Evolutionary conservation across 2,329 filamentous ascomycete genomes (phyloP).

Genomic region (Monilinia fructicola): DNA sequence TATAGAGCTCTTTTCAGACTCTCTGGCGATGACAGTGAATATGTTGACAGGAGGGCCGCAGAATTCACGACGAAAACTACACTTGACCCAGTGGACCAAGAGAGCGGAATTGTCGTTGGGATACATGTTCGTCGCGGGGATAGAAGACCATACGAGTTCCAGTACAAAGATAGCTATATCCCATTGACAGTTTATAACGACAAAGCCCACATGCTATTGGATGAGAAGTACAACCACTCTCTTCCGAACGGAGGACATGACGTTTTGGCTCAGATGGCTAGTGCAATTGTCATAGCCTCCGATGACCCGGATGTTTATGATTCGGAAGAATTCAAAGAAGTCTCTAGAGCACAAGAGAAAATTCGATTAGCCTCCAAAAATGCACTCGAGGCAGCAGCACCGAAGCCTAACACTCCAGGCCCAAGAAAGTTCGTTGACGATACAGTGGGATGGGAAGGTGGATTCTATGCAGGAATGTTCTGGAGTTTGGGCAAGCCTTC

Average conservation of each 20-base stretch:
- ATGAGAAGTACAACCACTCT: constrained; percentile 47
- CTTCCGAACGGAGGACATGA: constrained; percentile 42
- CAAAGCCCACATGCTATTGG: constrained; percentile 56
- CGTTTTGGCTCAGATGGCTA: constrained; percentile 42
- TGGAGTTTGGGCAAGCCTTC: constrained; percentile 64
- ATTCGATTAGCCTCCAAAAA: constrained; percentile 72
- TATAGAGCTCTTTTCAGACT: constrained; percentile 75
- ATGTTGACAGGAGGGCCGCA: constrained; percentile 59
- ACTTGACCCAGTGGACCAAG: constrained; percentile 44
- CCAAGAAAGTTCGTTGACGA: constrained; percentile 71
- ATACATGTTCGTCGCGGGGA: constrained; percentile 81
- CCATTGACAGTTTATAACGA: constrained; percentile 68
- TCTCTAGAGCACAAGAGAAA: constrained; percentile 67
- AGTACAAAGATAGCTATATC: constrained; percentile 76
- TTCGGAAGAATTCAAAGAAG: constrained; percentile 58
- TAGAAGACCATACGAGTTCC: constrained; percentile 71
- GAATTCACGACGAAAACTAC: constrained; percentile 53
- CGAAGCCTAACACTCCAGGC: constrained; percentile 41
- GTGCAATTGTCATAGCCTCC: constrained; percentile 66
- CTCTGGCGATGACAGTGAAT: constrained; percentile 61
- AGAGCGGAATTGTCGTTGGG: constrained; percentile 59
- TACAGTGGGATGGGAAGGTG: constrained; percentile 82
- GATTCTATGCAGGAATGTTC: constrained; percentile 80
- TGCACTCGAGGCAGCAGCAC: constrained; percentile 45
- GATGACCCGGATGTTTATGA: constrained; percentile 78